A percentile compares a stretch with the other conserved stretches of the same genome.
Conservation (phyloP, 2,329 filamentous ascomycete genomes). For the Colletotrichum lupini region DNA sequence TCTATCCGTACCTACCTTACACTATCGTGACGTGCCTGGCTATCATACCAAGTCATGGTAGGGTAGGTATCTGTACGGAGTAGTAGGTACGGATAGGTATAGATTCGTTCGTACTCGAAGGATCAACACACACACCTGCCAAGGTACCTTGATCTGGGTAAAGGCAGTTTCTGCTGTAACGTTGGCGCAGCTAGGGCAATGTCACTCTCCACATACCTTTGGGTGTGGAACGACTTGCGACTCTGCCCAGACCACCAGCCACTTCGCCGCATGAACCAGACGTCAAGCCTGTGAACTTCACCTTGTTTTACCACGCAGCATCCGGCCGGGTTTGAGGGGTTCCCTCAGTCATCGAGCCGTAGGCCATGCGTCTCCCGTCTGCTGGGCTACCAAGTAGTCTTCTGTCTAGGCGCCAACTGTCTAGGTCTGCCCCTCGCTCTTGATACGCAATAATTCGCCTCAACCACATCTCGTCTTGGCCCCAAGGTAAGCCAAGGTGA, state of each 20-base stretch:
- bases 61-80: no score
- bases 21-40: no score
- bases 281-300: constrained; percentile 23
- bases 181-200: constrained; percentile 11
- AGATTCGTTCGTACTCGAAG: not conserved
- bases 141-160: constrained; percentile 1
- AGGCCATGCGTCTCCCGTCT: not conserved
- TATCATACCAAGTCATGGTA: no score
- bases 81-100: no score
- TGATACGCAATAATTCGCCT: not conserved
- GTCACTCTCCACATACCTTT: not conserved
- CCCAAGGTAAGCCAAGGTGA: not conserved
- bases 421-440: not conserved
- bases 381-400: not conserved
- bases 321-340: constrained; percentile 13
- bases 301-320: constrained; percentile 33
- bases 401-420: not conserved
- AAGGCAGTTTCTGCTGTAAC: constrained; percentile 25
- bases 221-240: not conserved
- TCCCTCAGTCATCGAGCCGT: constrained; percentile 8
- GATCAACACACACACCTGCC: not conserved
- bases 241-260: constrained; percentile 21
- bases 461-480: not conserved
- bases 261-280: constrained; percentile 31
- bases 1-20: not conserved